Base-by-base conservation (phyloP, 495 filamentous ascomycete species). In the Penicillium egyptiacum region DNA sequence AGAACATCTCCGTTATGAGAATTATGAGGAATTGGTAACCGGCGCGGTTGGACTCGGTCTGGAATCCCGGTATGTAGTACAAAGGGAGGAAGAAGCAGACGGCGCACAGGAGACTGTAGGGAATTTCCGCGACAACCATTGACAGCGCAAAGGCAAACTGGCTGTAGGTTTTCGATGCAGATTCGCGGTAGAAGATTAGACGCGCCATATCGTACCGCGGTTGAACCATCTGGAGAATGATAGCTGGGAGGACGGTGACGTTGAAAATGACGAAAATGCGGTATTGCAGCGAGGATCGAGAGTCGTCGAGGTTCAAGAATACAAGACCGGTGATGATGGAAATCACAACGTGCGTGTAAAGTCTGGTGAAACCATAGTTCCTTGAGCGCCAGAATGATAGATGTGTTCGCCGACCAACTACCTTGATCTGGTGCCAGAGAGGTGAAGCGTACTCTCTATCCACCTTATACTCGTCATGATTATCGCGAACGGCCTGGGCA, bases 1-100 rank as follows among this genome's bases (percentile, higher is more conserved):
- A 81, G 70, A 92, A 91, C 22, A 91, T 64, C 62, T 92, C 88
- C 2, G 84, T 88, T 67, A 91, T 81, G 10, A 92, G 76, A 44
- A 93, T 76, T 71, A 94, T 89, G 71, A 92, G 73, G 77, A 92
- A 92, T 62, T 91, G 88, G 69, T 91, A 92, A 0, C 90, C 90
- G 0, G 90, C 85, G 5, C 89, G 82, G 14, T 67, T 71, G 1
- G 83, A 60, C 3, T 73, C 78, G 9, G 69, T 50, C 43, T 82
- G 79, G 62, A 89, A 78, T 1, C 85, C 85, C 1, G 84, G 83
- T 59, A 90, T 86, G 71, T 85, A 91, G 75, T 90, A 91, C 10
- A 92, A 70, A 0, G 86, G 87, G 4, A 92, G 61, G 75, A 85
- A 93, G 77, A 92, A 93, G 56, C 69, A 70, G 17, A 89, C 81